Evolutionary conservation across 345 rosid species (phyloP).

Genomic region (Anacardium occidentale): DNA sequence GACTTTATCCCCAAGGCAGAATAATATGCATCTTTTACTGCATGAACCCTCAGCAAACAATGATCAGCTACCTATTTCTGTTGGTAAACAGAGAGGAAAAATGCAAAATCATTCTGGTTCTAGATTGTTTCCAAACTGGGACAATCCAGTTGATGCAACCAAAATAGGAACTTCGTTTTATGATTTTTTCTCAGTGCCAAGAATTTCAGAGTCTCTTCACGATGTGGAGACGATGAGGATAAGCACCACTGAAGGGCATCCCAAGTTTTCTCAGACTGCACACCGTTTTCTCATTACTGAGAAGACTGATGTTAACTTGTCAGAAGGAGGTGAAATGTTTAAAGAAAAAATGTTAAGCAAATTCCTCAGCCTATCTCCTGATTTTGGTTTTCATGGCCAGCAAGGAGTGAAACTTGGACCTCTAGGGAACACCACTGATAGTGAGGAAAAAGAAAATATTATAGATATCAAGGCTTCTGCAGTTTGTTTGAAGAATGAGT

Average conservation of each 20-base stretch:
- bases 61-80: slow-evolving; percentile 20
- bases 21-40: slow-evolving; percentile 20
- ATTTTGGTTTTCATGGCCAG: slow-evolving; percentile 31
- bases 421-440: slow-evolving; percentile 54
- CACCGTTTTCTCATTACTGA: slow-evolving; percentile 39
- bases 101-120: slow-evolving; percentile 20
- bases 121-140: slow-evolving; percentile 26
- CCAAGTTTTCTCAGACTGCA: slow-evolving; percentile 34
- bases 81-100: slow-evolving; percentile 21
- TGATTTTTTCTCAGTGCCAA: slow-evolving; percentile 29
- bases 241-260: slow-evolving; percentile 34
- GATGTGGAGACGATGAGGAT: slow-evolving; percentile 52
- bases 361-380: slow-evolving; percentile 48
- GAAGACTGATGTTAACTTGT: slow-evolving; percentile 36
- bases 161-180: slow-evolving; percentile 21
- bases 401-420: slow-evolving; percentile 55
- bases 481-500: slow-evolving; percentile 42
- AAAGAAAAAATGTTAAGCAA: slow-evolving; percentile 45
- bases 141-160: slow-evolving; percentile 12
- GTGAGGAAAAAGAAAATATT: slow-evolving; percentile 36
- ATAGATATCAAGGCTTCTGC: slow-evolving; percentile 28
- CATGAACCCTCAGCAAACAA: slow-evolving; percentile 28
- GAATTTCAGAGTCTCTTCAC: slow-evolving; percentile 23
- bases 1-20: slow-evolving; percentile 4
- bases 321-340: slow-evolving; percentile 38